Conservation (phyloP, 371 early-diverging fungal genomes). For the Zopfochytrium polystomum region DNA sequence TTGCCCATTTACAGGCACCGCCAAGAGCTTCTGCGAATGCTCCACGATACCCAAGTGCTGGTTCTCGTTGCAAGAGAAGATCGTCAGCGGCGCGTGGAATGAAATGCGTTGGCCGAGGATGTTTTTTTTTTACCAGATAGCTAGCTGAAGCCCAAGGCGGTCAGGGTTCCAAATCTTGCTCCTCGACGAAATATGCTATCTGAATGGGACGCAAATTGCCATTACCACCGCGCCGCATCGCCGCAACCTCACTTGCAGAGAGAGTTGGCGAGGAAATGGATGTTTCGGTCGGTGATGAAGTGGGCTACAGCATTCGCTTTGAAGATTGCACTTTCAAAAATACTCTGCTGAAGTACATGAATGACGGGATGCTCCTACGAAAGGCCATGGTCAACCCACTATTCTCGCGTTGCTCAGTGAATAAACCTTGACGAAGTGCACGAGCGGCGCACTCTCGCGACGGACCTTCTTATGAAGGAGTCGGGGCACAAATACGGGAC, state of each 20-base stretch:
- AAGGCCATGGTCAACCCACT: slow-evolving; percentile 95
- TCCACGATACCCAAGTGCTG: slow-evolving; percentile 81
- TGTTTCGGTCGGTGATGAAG: slow-evolving; percentile 82
- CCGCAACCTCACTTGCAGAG: slow-evolving; percentile 96
- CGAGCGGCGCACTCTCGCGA: slow-evolving; percentile 81
- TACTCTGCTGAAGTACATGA: slow-evolving; percentile 93
- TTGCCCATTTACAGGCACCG: slow-evolving; percentile 90
- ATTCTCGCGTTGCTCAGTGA: slow-evolving; percentile 79
- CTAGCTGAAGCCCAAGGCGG: not conserved
- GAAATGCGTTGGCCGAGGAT: not conserved
- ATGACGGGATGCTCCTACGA: slow-evolving; percentile 97
- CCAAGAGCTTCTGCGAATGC: slow-evolving; percentile 74
- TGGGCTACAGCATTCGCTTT: slow-evolving; percentile 96
- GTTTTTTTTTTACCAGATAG: not conserved
- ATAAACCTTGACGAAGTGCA: slow-evolving; percentile 99
- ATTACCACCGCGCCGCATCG: slow-evolving; percentile 98
- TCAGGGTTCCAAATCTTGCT: slow-evolving; percentile 52
- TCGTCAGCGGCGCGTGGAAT: not conserved
- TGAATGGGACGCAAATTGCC: slow-evolving; percentile 83
- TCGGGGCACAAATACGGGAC: too few relatives aligned
- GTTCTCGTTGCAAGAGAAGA: slow-evolving; percentile 92
- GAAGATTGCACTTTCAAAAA: slow-evolving; percentile 82
- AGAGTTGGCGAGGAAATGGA: slow-evolving; percentile 96
- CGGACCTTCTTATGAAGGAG: not conserved
- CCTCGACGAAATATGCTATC: slow-evolving; percentile 84